Evolutionary conservation across 176 grass and related monocot genomes (phyloP).

Genomic region (Triticum urartu): DNA sequence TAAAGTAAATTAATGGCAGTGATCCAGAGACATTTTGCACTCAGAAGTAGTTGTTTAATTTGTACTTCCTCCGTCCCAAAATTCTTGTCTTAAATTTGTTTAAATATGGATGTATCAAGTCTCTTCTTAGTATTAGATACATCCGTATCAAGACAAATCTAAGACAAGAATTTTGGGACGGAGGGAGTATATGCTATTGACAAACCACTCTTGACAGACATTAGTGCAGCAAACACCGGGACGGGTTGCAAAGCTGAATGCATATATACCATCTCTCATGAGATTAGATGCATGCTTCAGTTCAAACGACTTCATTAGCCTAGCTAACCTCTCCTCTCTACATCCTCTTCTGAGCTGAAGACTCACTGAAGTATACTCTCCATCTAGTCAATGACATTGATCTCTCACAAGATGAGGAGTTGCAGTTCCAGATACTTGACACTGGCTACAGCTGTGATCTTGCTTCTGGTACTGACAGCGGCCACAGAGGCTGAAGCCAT

Average conservation of each 20-base stretch:
- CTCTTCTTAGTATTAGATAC: too few species aligned
- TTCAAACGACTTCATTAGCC: background rate
- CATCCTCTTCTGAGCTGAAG: background rate
- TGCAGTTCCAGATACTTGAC: background rate
- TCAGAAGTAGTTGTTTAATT: background rate
- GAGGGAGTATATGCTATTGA: background rate
- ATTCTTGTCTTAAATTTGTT: too few species aligned
- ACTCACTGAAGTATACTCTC: background rate
- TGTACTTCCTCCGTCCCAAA: background rate
- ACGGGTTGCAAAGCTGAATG: background rate
- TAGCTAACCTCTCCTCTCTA: background rate
- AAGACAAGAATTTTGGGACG: too few species aligned
- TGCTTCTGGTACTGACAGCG: conserved; percentile 15
- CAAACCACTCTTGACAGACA: conserved; percentile 11
- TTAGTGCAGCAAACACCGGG: background rate
- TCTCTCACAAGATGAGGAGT: conserved; percentile 26
- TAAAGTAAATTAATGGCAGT: background rate
- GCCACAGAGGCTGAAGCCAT: conserved; percentile 33
- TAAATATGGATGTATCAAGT: too few species aligned
- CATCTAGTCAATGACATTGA: background rate
- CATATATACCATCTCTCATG: conserved; percentile 28
- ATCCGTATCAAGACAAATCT: too few species aligned
- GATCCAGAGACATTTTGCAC: background rate
- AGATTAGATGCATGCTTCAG: background rate
- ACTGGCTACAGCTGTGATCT: background rate